A percentile compares a stretch with the other conserved stretches of the same genome.
phyloP scores from a whole-genome alignment of 805 yeast species.

The Starmerella bombi region DNA sequence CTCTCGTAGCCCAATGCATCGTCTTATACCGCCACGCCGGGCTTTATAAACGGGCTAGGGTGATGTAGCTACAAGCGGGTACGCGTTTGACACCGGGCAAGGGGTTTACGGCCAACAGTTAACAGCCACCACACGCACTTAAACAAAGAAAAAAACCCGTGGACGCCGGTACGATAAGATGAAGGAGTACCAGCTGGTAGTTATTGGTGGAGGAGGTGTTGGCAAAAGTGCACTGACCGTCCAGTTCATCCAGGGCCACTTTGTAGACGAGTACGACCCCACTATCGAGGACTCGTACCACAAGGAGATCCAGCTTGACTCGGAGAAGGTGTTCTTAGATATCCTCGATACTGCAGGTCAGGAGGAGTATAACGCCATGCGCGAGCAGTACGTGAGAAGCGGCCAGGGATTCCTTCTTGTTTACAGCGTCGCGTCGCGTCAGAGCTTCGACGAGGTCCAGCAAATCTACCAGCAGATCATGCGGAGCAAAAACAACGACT shows the following conservation, averaged over 20 bases:
- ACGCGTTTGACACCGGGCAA: too few species aligned
- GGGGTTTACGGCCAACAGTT: too few species aligned
- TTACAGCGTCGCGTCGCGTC: constrained; percentile 68
- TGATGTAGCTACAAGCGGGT: too few species aligned
- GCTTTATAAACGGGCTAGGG: too few species aligned
- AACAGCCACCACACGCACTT: too few species aligned
- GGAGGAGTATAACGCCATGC: constrained; percentile 87
- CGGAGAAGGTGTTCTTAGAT: constrained; percentile 64
- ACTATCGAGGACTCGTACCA: constrained; percentile 71
- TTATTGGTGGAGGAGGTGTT: constrained; percentile 98
- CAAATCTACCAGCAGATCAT: constrained; percentile 66
- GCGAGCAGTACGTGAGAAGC: constrained; percentile 90
- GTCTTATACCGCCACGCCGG: too few species aligned
- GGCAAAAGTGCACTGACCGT: constrained; percentile 95
- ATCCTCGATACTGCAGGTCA: constrained; percentile 97
- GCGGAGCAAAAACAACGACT: constrained; percentile 41
- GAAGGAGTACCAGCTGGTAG: constrained; percentile 80
- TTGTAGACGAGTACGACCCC: constrained; percentile 96
- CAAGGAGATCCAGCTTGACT: constrained; percentile 75
- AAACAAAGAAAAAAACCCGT: too few species aligned
- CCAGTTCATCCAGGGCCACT: constrained; percentile 85
- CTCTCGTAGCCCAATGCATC: too few species aligned
- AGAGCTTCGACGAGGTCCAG: constrained; percentile 72
- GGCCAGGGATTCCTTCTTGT: constrained; percentile 90
- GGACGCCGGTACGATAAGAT: too few species aligned